phyloP scores from a whole-genome alignment of 1,284 basidiomycete species.

The Pseudozyma thailandica region DNA sequence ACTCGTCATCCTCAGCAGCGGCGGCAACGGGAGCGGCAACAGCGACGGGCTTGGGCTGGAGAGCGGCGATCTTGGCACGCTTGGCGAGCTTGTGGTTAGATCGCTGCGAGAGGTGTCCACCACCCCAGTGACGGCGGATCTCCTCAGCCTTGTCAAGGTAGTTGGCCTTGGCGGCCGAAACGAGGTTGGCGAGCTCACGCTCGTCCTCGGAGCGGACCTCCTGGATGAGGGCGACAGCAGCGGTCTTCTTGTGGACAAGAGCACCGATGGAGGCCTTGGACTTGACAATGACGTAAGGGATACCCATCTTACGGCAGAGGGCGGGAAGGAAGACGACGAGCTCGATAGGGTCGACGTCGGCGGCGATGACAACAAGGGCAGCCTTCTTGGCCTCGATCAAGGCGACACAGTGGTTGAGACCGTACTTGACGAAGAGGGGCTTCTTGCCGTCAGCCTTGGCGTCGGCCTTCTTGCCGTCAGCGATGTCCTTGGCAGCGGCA shows the following conservation, averaged over 20 bases:
- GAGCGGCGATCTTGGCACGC: constrained; percentile 86
- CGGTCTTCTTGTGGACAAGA: constrained; percentile 97
- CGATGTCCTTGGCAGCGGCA: constrained; percentile 78
- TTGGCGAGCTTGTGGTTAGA: constrained; percentile 90
- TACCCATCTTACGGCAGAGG: constrained; percentile 98
- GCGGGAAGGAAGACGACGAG: constrained; percentile 94
- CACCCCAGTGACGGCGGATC: constrained; percentile 90
- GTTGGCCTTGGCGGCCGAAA: constrained; percentile 96
- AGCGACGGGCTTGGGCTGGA: constrained; percentile 49
- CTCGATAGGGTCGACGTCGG: constrained; percentile 99
- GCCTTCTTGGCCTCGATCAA: constrained; percentile 95
- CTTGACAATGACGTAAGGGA: constrained; percentile 98
- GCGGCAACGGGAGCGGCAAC: constrained; percentile 33
- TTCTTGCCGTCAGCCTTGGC: constrained; percentile 74
- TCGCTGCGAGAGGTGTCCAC: constrained; percentile 93
- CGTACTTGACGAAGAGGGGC: constrained; percentile 94
- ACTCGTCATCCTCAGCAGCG: constrained; percentile 48
- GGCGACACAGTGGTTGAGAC: constrained; percentile 94
- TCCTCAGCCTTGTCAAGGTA: constrained; percentile 94
- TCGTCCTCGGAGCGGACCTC: constrained; percentile 94
- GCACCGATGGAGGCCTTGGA: constrained; percentile 94
- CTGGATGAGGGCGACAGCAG: constrained; percentile 88
- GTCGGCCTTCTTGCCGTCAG: constrained; percentile 73
- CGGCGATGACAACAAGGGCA: constrained; percentile 92
- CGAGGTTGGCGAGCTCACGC: constrained; percentile 89